Evolutionary conservation across 345 rosid genomes (phyloP), one percentile per base, ranked within the genome.

Genomic region (Eucalyptus marginata): DNA sequence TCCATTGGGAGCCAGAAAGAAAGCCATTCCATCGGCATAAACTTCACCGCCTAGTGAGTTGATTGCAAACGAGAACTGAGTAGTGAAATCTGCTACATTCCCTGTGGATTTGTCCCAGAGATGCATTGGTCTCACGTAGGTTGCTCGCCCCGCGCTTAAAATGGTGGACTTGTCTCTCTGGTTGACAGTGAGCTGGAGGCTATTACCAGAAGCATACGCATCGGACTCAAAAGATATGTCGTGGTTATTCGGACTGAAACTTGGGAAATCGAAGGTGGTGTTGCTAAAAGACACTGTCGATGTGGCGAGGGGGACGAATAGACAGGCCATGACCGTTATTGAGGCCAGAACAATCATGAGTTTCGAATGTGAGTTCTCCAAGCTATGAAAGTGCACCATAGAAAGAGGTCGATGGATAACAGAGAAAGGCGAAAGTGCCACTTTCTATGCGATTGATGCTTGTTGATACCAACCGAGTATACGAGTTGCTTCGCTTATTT

Each of bases 1-100:
- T 58, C n/a, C 64, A 58, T 25, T 58, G 64, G 13, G 64, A 10
- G 7, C 64, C 64, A 58, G 14, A 58, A 58, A 58, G 64, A 58
- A 58, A 58, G 64, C 5, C 3, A 25, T 58, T 58, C 64, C 64
- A 58, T 58, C 64, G 3, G 64, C 64, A 27, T 58, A 11, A 58
- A 5, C 3, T 0, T 58, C 2, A 25, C 7, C 0, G 64, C 3
- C 14, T 11, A 0, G 7, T 58, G 13, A 58, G 64, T 11, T 25
- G 7, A 58, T 58, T 11, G 64, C n/a, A 58, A 58, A 58, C n/a
- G 64, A 11, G n/a, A 58, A 58, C 0, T 25, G 64, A 58, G 64
- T 10, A 25, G n/a, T 58, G n/a, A 58, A 58, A 58, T 58, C n/a
- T 58, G 64, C n/a, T 58, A 58, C 64, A 25, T 58, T 58, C n/a